Conservation (phyloP, 2,329 filamentous ascomycete genomes). For the Cadophora gregata region DNA sequence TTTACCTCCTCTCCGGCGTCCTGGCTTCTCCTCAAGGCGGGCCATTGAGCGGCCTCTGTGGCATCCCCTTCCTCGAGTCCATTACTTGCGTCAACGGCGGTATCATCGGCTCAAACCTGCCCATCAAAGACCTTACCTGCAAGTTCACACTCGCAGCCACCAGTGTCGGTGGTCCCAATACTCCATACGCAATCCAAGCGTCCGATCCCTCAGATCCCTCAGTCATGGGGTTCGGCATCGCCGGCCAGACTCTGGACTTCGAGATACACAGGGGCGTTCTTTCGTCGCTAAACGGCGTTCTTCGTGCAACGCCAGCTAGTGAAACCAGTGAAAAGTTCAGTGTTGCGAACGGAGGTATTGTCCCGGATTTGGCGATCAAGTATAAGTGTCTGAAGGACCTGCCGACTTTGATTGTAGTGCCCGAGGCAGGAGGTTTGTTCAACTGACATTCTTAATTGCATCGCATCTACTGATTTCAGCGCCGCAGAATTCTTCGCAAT, state of each 20-base stretch:
- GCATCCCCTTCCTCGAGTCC: not conserved
- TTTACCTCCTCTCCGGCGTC: not conserved
- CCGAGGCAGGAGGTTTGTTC: not conserved
- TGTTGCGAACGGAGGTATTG: not conserved
- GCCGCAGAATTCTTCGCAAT: not conserved
- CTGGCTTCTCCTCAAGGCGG: not conserved
- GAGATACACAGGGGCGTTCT: not conserved
- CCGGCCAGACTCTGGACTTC: not conserved
- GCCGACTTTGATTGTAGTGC: not conserved
- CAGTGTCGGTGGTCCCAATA: not conserved
- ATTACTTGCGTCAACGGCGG: not conserved
- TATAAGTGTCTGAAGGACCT: not conserved
- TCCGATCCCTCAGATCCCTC: not conserved
- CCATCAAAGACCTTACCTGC: not conserved
- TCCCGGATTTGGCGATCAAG: not conserved
- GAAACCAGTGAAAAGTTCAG: not conserved
- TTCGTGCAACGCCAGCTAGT: not conserved
- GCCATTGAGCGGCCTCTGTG: not conserved
- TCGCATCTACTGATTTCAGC: not conserved
- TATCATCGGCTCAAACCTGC: not conserved
- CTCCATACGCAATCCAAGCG: not conserved
- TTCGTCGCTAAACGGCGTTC: not conserved
- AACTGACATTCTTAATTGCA: not conserved
- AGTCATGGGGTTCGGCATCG: not conserved
- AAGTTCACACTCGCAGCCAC: constrained; percentile 1